Evolutionary conservation across 2,329 filamentous ascomycete genomes (phyloP).

Genomic region (Blumeria hordei): DNA sequence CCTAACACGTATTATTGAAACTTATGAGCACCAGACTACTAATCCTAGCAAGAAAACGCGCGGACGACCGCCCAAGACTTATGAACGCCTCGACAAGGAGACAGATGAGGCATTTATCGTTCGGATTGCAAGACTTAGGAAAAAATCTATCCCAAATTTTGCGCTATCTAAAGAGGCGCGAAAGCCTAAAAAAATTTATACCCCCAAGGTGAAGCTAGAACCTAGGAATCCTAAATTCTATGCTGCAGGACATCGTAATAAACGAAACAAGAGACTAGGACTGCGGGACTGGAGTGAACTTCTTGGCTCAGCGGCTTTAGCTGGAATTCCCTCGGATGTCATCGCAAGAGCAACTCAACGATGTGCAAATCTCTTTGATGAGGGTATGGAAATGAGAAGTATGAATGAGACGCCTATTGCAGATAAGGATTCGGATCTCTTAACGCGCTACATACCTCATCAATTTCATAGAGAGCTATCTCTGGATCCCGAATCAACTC

Average conservation of each 20-base stretch:
- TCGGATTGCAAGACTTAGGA: conserved; percentile 21
- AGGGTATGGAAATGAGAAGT: conserved; percentile 33
- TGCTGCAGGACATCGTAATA: conserved; percentile 2
- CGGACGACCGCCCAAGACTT: conserved; percentile 11
- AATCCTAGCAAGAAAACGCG: conserved; percentile 6
- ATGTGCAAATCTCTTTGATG: conserved; percentile 51
- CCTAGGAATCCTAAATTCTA: not conserved
- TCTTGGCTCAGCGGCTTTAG: conserved; percentile 50
- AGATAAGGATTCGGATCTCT: conserved; percentile 2
- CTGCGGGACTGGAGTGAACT: conserved; percentile 63
- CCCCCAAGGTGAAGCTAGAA: not conserved
- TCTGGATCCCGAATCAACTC: not conserved
- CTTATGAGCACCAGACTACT: not conserved
- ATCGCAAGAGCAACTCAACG: conserved; percentile 46
- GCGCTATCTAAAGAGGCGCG: conserved; percentile 3
- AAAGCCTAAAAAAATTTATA: not conserved
- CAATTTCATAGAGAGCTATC: not conserved
- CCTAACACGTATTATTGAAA: conserved; percentile 1
- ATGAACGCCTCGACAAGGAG: conserved; percentile 11
- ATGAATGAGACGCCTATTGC: conserved; percentile 7
- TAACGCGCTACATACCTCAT: conserved; percentile 8
- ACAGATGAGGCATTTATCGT: conserved; percentile 20
- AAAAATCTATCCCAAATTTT: conserved; percentile 19
- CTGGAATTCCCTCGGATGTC: conserved; percentile 40
- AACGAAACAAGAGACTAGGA: conserved; percentile 5